Conservation (phyloP, 768 basidiomycete species). For the Mrakia hoshinonis region DNA sequence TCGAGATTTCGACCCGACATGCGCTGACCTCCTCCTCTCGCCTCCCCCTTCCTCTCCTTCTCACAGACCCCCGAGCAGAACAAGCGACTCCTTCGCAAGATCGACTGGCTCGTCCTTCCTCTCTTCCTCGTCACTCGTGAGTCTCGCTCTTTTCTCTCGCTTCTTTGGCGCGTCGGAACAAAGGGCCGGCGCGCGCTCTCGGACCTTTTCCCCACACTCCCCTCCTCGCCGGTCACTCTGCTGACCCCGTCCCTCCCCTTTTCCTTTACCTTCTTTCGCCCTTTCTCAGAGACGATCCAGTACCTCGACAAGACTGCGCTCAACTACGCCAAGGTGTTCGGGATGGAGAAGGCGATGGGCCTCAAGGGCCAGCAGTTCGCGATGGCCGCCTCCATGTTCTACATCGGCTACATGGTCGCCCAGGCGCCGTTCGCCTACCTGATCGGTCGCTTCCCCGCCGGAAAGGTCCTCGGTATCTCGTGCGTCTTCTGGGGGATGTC, state of each 20-base stretch:
- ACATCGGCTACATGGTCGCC: slow-evolving; percentile 37
- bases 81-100: slow-evolving; percentile 34
- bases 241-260: neutral
- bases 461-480: slow-evolving; percentile 38
- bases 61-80: slow-evolving; percentile 37
- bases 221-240: no score
- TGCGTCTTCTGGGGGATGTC: slow-evolving; percentile 40
- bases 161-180: neutral
- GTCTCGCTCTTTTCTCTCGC: neutral
- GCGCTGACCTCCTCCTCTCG: neutral
- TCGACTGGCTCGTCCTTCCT: slow-evolving; percentile 40
- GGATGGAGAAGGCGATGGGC: slow-evolving; percentile 38
- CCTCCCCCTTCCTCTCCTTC: neutral
- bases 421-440: slow-evolving; percentile 37
- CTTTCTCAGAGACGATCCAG: slow-evolving; percentile 32
- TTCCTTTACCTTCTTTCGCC: neutral
- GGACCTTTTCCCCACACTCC: no score
- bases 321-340: slow-evolving; percentile 40
- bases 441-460: slow-evolving; percentile 39
- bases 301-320: slow-evolving; percentile 37
- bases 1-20: neutral
- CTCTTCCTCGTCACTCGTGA: slow-evolving; percentile 39
- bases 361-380: slow-evolving; percentile 37
- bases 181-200: neutral
- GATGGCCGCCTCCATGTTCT: slow-evolving; percentile 32